A percentile compares a stretch with the other conserved stretches of the same genome.
phyloP scores from a whole-genome alignment of 75 land plant genomes.

The Pseudotsuga menziesii region DNA sequence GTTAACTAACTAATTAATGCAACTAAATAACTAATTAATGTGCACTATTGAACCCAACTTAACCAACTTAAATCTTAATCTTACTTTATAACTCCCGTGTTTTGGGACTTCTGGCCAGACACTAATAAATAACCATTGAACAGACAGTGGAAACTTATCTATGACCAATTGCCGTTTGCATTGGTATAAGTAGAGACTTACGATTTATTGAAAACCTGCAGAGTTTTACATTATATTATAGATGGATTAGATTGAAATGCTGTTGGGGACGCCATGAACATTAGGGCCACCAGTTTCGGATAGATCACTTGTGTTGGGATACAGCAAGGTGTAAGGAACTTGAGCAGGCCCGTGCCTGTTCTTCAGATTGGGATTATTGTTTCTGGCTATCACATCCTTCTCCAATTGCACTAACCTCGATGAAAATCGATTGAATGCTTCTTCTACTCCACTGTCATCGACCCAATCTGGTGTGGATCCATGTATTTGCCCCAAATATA shows the following conservation, averaged over 20 bases:
- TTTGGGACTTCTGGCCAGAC: no score
- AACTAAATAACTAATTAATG: no score
- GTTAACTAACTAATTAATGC: no score
- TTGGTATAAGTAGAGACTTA: no score
- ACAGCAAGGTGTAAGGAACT: slow-evolving; percentile 58
- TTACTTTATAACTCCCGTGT: no score
- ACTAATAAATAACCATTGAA: no score
- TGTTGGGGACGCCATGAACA: slow-evolving; percentile 58
- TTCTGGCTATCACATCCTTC: slow-evolving; percentile 34
- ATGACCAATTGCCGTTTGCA: no score
- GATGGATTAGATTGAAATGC: slow-evolving; percentile 48
- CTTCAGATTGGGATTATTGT: slow-evolving; percentile 24
- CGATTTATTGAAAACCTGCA: no score
- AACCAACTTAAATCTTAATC: no score
- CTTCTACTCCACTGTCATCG: slow-evolving; percentile 19
- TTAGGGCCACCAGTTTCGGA: slow-evolving; percentile 32
- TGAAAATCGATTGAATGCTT: slow-evolving; percentile 37
- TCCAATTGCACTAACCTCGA: slow-evolving; percentile 40
- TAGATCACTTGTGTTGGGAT: slow-evolving; percentile 45
- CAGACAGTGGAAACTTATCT: no score
- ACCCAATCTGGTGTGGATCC: slow-evolving; percentile 31
- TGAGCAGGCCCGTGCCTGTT: slow-evolving; percentile 62
- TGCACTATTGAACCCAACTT: no score
- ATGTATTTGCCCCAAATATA: slow-evolving; percentile 53
- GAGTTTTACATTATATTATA: no score